Evolutionary conservation across 331 rosid species (phyloP), one percentile per base, ranked within the genome.

Genomic region (Malus hybrid): DNA sequence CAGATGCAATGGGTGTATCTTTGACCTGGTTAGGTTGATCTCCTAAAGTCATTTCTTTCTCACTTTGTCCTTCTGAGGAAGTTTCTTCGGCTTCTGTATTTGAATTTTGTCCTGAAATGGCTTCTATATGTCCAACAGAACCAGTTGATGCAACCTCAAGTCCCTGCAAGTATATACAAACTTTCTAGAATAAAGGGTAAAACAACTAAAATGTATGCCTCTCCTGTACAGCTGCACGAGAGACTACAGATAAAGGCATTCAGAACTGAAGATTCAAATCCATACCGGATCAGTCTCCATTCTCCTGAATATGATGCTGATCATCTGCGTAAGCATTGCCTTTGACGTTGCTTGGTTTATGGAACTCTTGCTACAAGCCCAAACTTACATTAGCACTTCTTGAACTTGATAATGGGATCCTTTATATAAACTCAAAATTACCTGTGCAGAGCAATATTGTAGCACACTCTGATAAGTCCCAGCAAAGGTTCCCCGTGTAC

Each of bases 281-380:
- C 81, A 36, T 79, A 92, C 99, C 88, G 74, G 88, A 77, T 92
- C 94, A 36, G 93, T 93, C 86, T 96, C 99, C 98, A 96, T 96
- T 84, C 98, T 90, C 88, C 94, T 89, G 79, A 93, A 85, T 75
- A 86, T 33, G 69, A 96, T 90, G 92, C 97, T 92, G 83, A 90
- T 81, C 97, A 96, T 96, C 84, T 96, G 99, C 7, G 98, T 96
- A 83, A 96, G 90, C 99, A 96, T 96, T 74, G 99, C 99, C 90
- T 96, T 96, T 68, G 99, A 88, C 11, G 99, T 96, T 79, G 97
- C 98, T 88, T 96, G 99, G 85, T 96, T 96, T 83, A 96, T 86
- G 57, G 98, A 96, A 85, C 97, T 92, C 95, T 96, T 96, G 86
- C 99, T 96, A 75, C 84, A 86, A 71, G 74, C 81, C 73, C 82